A percentile compares a stretch with the other conserved stretches of the same genome.
These are phyloP conservation scores for Mycena alexandri DNA, from an alignment of 768 basidiomycete species.

Conservation along the genomic window DNA sequence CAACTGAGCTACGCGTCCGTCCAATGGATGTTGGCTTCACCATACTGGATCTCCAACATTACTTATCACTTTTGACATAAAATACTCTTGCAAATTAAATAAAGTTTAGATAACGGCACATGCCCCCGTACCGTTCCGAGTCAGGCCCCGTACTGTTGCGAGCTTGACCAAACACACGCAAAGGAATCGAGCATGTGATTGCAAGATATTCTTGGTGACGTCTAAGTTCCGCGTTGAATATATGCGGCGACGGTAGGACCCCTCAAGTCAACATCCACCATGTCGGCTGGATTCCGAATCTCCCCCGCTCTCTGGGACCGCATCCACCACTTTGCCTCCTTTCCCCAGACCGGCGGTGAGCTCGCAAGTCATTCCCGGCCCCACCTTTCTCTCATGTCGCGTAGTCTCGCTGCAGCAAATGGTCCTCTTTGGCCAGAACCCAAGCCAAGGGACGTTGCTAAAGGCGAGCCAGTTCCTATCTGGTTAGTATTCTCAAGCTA, in stretches of 20 bases:
- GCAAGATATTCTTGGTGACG: not conserved
- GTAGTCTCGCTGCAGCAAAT: slow-evolving; percentile 96
- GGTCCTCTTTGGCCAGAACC: slow-evolving; percentile 97
- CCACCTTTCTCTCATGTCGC: not conserved
- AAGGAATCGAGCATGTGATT: slow-evolving; percentile 26
- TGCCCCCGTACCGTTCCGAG: too few species aligned
- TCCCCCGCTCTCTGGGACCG: slow-evolving; percentile 86
- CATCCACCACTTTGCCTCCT: slow-evolving; percentile 91
- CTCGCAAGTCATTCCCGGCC: slow-evolving; percentile 24
- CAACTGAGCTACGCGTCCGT: too few species aligned
- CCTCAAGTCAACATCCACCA: slow-evolving; percentile 39
- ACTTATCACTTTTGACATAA: too few species aligned
- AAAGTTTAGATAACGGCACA: too few species aligned
- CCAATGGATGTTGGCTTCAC: too few species aligned
- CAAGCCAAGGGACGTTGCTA: slow-evolving; percentile 93
- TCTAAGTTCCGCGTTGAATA: slow-evolving; percentile 4
- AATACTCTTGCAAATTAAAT: too few species aligned
- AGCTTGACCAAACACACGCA: too few species aligned
- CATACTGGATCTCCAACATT: too few species aligned
- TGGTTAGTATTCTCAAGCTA: slow-evolving; percentile 56
- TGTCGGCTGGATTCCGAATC: slow-evolving; percentile 79
- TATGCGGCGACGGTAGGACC: slow-evolving; percentile 11
- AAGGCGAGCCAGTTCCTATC: slow-evolving; percentile 91
- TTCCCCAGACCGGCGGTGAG: slow-evolving; percentile 92
- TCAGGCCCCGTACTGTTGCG: too few species aligned